These are phyloP conservation scores for Lactarius indigo DNA, from an alignment of 768 basidiomycete species.

Conservation along the genomic window DNA sequence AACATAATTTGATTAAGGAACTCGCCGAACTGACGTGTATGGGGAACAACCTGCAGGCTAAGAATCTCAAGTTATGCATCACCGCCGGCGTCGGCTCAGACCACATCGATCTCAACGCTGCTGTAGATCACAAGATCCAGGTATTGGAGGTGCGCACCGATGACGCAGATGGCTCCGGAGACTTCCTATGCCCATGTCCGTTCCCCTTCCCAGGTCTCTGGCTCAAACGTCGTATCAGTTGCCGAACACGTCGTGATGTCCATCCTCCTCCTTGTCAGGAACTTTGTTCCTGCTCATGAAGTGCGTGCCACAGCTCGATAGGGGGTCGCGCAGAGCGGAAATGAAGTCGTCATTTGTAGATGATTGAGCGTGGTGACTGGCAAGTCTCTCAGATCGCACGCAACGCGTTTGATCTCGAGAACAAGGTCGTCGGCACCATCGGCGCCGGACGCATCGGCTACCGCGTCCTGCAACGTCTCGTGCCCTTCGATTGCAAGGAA, in stretches of 20 bases:
- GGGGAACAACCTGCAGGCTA: conserved; percentile 48
- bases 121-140: conserved; percentile 74
- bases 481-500: conserved; percentile 86
- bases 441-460: conserved; percentile 81
- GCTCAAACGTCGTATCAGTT: conserved; percentile 87
- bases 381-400: conserved; percentile 79
- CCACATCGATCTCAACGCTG: conserved; percentile 86
- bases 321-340: neutral
- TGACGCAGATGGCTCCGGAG: conserved; percentile 7
- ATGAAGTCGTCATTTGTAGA: conserved; percentile 36
- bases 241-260: conserved; percentile 91
- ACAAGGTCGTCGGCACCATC: conserved; percentile 89
- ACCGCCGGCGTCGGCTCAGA: conserved; percentile 92
- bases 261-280: conserved; percentile 86
- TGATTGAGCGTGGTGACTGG: conserved; percentile 86
- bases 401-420: conserved; percentile 84
- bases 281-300: conserved; percentile 86
- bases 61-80: conserved; percentile 85
- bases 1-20: neutral
- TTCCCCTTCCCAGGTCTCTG: conserved; percentile 53
- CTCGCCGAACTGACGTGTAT: conserved; percentile 11
- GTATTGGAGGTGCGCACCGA: conserved; percentile 56
- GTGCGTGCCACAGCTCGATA: conserved; percentile 33
- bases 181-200: conserved; percentile 13
- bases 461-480: conserved; percentile 51